phyloP scores from a whole-genome alignment of 768 basidiomycete species.

The Pleurotus platypus region DNA sequence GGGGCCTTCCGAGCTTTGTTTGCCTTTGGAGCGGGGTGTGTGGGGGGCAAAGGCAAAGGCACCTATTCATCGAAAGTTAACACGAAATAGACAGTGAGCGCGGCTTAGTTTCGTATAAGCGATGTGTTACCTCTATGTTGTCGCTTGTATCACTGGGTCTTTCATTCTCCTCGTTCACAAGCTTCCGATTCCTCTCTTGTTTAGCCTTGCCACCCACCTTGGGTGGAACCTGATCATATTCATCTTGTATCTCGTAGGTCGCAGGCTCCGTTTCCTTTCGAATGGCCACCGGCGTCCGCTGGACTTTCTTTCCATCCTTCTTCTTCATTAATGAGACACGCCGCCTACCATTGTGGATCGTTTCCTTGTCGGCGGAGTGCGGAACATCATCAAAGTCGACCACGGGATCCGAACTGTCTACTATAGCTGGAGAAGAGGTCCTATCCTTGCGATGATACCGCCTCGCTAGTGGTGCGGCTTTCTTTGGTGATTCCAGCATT shows the following conservation, averaged over 20 bases:
- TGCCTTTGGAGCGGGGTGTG: neutral
- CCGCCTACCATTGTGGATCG: slow-evolving; percentile 2
- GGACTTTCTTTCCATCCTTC: slow-evolving; percentile 20
- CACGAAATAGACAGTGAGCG: too few relatives aligned
- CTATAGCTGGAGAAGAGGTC: slow-evolving; percentile 22
- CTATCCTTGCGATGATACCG: slow-evolving; percentile 27
- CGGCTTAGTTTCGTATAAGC: too few relatives aligned
- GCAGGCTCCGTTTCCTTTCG: slow-evolving; percentile 10
- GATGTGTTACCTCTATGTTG: too few relatives aligned
- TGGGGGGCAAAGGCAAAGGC: too few relatives aligned
- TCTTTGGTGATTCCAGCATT: neutral
- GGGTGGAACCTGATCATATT: neutral
- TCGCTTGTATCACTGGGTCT: too few relatives aligned
- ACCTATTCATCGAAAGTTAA: too few relatives aligned
- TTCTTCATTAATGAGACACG: slow-evolving; percentile 25
- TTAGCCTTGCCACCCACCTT: neutral
- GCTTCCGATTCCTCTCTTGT: too few relatives aligned
- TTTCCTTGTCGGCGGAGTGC: slow-evolving; percentile 6
- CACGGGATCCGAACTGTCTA: slow-evolving; percentile 1
- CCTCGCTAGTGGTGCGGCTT: neutral
- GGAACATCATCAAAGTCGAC: slow-evolving; percentile 31
- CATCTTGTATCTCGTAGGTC: neutral
- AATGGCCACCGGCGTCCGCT: slow-evolving; percentile 10
- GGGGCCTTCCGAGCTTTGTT: slow-evolving; percentile 26
- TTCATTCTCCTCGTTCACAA: too few relatives aligned